phyloP scores from a whole-genome alignment of 495 filamentous ascomycete species.

The Physcia stellaris region DNA sequence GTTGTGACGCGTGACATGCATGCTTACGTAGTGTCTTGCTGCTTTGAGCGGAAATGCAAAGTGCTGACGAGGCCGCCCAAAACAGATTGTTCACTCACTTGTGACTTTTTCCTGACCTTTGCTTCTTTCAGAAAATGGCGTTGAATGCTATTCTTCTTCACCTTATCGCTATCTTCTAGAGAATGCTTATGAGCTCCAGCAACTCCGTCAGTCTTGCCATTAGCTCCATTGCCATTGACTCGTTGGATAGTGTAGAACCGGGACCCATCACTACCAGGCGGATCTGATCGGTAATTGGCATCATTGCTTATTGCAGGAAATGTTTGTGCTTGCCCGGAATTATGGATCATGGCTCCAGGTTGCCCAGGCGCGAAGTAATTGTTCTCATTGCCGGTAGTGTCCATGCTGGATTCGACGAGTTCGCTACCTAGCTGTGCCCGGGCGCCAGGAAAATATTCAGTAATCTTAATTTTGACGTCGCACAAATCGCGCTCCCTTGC shows the following conservation, averaged over 20 bases:
- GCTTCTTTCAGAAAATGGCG: slow-evolving; percentile 51
- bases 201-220: slow-evolving; percentile 56
- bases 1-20: slow-evolving; percentile 6
- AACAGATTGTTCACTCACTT: slow-evolving; percentile 44
- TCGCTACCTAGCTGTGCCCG: slow-evolving; percentile 16
- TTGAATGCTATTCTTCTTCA: slow-evolving; percentile 74
- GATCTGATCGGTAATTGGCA: slow-evolving; percentile 8
- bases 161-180: slow-evolving; percentile 64
- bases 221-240: slow-evolving; percentile 64
- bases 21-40: slow-evolving; percentile 2
- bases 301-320: slow-evolving; percentile 11
- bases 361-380: slow-evolving; percentile 23
- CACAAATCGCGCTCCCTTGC: slow-evolving; percentile 68
- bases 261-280: slow-evolving; percentile 33
- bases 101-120: slow-evolving; percentile 51
- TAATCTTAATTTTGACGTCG: slow-evolving; percentile 88
- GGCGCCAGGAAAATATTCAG: slow-evolving; percentile 59
- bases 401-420: slow-evolving; percentile 15
- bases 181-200: slow-evolving; percentile 59
- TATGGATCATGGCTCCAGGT: slow-evolving; percentile 9
- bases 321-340: not conserved
- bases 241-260: slow-evolving; percentile 62
- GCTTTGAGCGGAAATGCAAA: slow-evolving; percentile 1
- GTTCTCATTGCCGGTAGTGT: slow-evolving; percentile 10
- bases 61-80: slow-evolving; percentile 2